phyloP scores from a whole-genome alignment of 805 yeast genomes.

The Candida sithepensis region DNA sequence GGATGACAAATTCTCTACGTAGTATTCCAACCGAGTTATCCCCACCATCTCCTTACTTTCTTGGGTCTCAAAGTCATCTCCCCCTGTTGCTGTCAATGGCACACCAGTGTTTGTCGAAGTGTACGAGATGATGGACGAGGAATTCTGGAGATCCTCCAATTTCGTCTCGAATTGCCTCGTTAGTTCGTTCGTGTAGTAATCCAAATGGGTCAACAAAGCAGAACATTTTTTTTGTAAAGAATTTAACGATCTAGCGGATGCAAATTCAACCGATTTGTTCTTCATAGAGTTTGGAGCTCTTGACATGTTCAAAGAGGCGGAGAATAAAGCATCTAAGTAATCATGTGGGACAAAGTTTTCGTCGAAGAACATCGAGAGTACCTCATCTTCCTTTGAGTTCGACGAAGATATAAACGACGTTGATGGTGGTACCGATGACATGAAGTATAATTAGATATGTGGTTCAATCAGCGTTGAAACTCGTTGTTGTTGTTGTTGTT shows the following conservation, averaged over 20 bases:
- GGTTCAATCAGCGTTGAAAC: no score
- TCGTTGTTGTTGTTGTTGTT: no score
- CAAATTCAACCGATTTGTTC: conserved; percentile 29
- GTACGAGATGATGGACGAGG: conserved; percentile 48
- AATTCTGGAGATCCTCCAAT: conserved; percentile 43
- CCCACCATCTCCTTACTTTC: conserved; percentile 25
- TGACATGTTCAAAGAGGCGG: conserved; percentile 32
- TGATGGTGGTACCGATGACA: not conserved
- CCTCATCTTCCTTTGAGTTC: conserved; percentile 31
- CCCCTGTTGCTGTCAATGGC: not conserved
- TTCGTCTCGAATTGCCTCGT: conserved; percentile 50
- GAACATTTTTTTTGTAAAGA: conserved; percentile 47
- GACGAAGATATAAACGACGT: conserved; percentile 1
- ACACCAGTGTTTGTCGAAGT: conserved; percentile 23
- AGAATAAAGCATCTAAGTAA: conserved; percentile 60
- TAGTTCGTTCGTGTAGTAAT: conserved; percentile 58
- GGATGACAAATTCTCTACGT: conserved; percentile 55
- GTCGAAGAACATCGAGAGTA: conserved; percentile 66
- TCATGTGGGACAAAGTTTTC: conserved; percentile 61
- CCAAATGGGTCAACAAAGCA: conserved; percentile 53
- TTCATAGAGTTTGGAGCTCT: conserved; percentile 9
- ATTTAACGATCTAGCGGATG: conserved; percentile 30
- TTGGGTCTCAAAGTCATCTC: not conserved
- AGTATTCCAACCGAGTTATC: conserved; percentile 61
- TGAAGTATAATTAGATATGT: not conserved